These are phyloP conservation scores for Climacium dendroides DNA, from an alignment of 225 moss, liverwort and hornwort genomes.

Conservation along the genomic window DNA sequence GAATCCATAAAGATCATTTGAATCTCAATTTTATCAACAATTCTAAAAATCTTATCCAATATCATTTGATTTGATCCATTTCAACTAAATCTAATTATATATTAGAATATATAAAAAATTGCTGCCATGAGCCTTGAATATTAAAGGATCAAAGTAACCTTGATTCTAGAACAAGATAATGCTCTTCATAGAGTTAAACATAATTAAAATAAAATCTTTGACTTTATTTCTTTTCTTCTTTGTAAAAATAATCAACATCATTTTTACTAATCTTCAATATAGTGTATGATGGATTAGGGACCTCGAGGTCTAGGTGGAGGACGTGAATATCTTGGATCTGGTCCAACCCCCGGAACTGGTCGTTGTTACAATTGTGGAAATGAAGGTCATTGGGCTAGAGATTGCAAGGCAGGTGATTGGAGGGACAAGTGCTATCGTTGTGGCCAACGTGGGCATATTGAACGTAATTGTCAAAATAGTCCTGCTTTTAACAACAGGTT, in stretches of 20 bases:
- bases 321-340: constrained; percentile 74
- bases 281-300: constrained; percentile 33
- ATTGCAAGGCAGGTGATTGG: constrained; percentile 93
- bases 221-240: not conserved
- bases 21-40: not conserved
- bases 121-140: not conserved
- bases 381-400: constrained; percentile 94
- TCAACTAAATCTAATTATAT: too few species aligned
- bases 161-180: too few species aligned
- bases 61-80: not conserved
- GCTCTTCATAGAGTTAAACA: not conserved
- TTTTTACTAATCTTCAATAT: not conserved
- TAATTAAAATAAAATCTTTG: not conserved
- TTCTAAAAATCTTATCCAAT: not conserved
- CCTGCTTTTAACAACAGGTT: constrained; percentile 52
- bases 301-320: constrained; percentile 67
- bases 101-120: not conserved
- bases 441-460: constrained; percentile 74
- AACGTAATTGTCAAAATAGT: constrained; percentile 80
- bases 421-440: constrained; percentile 92
- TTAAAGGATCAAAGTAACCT: not conserved
- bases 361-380: constrained; percentile 95
- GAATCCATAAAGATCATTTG: too few species aligned
- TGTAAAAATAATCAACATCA: not conserved
- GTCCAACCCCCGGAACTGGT: constrained; percentile 64